These are phyloP conservation scores for Chlamydomonas sp. DNA, from an alignment of 139 green algal genomes.

Conservation along the genomic window DNA sequence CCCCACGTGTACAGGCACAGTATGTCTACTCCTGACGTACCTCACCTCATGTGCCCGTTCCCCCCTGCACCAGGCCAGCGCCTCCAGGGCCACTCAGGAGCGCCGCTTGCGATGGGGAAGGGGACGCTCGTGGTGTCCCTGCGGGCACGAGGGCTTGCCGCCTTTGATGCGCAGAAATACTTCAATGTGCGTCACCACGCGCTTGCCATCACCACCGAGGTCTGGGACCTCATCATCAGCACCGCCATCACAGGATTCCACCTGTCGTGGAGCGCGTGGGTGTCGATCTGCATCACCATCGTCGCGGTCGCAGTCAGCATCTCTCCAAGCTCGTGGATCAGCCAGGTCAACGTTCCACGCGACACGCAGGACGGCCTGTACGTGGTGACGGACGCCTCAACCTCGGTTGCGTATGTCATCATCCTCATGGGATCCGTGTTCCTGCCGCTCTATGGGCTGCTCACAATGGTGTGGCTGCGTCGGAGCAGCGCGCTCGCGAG, in stretches of 20 bases:
- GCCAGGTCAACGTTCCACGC: no score
- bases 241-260: slow-evolving; percentile 6
- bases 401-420: slow-evolving; percentile 18
- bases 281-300: slow-evolving; percentile 20
- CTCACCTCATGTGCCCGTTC: no score
- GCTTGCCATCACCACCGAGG: slow-evolving; percentile 21
- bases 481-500: not conserved
- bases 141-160: slow-evolving; percentile 19
- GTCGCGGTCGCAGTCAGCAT: slow-evolving; percentile 4
- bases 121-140: slow-evolving; percentile 23
- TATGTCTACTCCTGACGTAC: no score
- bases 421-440: slow-evolving; percentile 4
- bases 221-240: slow-evolving; percentile 19
- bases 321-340: no score
- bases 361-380: not conserved
- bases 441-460: not conserved
- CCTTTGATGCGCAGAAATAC: slow-evolving; percentile 8
- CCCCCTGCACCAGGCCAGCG: not conserved
- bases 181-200: slow-evolving; percentile 19
- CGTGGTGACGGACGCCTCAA: not conserved
- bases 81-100: no score
- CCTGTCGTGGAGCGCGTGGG: slow-evolving; percentile 28
- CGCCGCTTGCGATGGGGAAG: slow-evolving; percentile 18
- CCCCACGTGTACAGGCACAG: no score
- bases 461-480: not conserved